Percentiles rank a stretch among this genome's conserved stretches.
These are phyloP conservation scores for Phytophthora macrochlamydospora DNA, from an alignment of 352 stramenopile species.

Conservation along the genomic window DNA sequence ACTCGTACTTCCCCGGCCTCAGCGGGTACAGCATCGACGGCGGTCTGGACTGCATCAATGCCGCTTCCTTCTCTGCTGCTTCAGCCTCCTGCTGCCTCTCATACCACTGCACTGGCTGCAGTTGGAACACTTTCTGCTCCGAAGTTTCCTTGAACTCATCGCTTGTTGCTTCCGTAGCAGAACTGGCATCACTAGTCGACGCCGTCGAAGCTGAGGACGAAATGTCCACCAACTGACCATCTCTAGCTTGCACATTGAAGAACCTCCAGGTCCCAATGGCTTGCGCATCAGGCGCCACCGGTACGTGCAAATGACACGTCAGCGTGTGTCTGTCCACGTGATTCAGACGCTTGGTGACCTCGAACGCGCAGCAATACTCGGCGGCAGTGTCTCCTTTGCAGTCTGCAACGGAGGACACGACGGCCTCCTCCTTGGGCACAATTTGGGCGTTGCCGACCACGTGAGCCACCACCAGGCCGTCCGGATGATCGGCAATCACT, in stretches of 20 bases:
- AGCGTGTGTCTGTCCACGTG: constrained; percentile 52
- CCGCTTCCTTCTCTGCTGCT: constrained; percentile 8
- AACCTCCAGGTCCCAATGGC: constrained; percentile 39
- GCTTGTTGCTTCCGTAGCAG: not conserved
- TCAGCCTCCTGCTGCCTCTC: constrained; percentile 26
- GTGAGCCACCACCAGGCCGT: constrained; percentile 39
- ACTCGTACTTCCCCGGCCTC: constrained; percentile 63
- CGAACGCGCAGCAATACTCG: constrained; percentile 58
- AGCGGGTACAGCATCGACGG: constrained; percentile 55
- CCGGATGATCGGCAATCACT: constrained; percentile 23
- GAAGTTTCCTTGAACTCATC: constrained; percentile 1
- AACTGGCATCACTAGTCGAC: constrained; percentile 12
- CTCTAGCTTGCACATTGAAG: constrained; percentile 8
- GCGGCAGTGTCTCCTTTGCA: constrained; percentile 6
- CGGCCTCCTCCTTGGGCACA: constrained; percentile 24
- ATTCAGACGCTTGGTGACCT: constrained; percentile 38
- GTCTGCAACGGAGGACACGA: constrained; percentile 17
- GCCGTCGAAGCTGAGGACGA: constrained; percentile 24
- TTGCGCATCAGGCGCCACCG: constrained; percentile 15
- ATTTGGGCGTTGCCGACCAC: constrained; percentile 34
- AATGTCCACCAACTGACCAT: constrained; percentile 4
- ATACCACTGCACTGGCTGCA: constrained; percentile 34
- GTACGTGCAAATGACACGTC: constrained; percentile 50
- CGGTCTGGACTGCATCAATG: constrained; percentile 19
- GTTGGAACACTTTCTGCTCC: constrained; percentile 30